Percentiles rank a stretch among this genome's conserved stretches.
Evolutionary conservation across 495 filamentous ascomycete genomes (phyloP).

Genomic region (Lophiotrema nucula): DNA sequence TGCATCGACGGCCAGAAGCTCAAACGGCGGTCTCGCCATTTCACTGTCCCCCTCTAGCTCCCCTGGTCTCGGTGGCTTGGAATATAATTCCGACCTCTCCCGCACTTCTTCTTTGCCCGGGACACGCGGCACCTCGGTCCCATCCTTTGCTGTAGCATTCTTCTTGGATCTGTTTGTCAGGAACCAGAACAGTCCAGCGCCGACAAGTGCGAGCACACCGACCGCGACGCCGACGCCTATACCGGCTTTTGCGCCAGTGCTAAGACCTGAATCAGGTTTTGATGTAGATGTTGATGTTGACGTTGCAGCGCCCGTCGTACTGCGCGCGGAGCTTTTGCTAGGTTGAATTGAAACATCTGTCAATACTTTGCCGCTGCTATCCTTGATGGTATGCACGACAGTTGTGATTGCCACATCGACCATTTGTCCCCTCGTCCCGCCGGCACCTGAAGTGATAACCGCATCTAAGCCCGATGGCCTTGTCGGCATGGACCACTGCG

Average conservation of each 20-base stretch:
- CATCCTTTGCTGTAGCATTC: too few species aligned
- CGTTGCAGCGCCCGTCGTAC: neutral
- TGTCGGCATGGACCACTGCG: neutral
- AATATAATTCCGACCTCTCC: too few species aligned
- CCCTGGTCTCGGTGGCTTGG: too few species aligned
- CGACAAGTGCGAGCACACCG: neutral
- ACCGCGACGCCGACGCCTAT: neutral
- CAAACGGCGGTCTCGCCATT: too few species aligned
- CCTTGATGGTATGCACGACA: neutral
- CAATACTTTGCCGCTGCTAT: neutral
- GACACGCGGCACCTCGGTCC: too few species aligned
- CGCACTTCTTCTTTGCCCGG: too few species aligned
- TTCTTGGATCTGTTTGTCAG: too few species aligned
- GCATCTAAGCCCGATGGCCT: neutral
- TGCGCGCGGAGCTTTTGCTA: neutral
- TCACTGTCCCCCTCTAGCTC: too few species aligned
- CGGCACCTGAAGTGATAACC: neutral
- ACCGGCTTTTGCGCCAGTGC: neutral
- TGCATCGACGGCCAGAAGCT: too few species aligned
- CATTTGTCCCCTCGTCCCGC: conserved; percentile 1
- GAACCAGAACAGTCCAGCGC: too few species aligned
- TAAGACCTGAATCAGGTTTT: neutral
- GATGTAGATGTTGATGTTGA: neutral
- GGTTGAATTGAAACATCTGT: neutral
- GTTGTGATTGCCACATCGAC: conserved; percentile 2